Evolutionary conservation across 148 eudicot genomes (phyloP), one percentile per base, ranked within the genome.

Genomic region (Agrostemma githago): DNA sequence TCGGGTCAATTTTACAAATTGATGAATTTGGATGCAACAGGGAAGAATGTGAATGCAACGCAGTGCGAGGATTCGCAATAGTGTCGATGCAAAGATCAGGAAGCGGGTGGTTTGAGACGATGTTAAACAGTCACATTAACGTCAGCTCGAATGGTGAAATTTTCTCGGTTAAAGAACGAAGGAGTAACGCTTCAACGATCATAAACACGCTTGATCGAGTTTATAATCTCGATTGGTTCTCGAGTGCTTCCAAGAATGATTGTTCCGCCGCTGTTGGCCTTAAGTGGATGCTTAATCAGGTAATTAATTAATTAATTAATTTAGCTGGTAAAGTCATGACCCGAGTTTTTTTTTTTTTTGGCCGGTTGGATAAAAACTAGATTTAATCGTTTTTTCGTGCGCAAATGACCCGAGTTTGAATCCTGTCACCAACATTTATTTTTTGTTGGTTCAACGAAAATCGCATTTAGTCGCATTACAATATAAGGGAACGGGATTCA

Each of bases 251-350:
- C 56, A 91, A 91, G 85, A 91, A 91, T 61, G 90, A 91, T 73
- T 91, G 97, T 76, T 78, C 90, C 2, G 90, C 90, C 71, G 93
- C 93, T 42, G 76, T 91, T 54, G 94, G 93, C 37, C 84, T 91
- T 79, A 91, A 91, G 77, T 91, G 93, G 97, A 91, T 91, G 97
- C 93, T 91, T 65, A 91, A 91, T 76, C 92, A 91, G 90, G 96
- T 71, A 40, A 40, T n/a, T 64, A 38, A 19, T 6, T 8, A 26
- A 20, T n/a, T 59, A 7, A n/a, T 63, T 34, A 0, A 3, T 38
- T 37, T 63, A 26, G 34, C 34, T 26, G 34, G 34, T 26, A 26
- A 26, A 26, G 34, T 26, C 34, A 26, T 1, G 34, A 26, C 34
- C 34, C 34, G 34, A 26, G 34, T 26, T 26, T 26, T n/a, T n/a